phyloP scores from a whole-genome alignment of 2,329 filamentous ascomycete genomes.

The Aspergillus sp. region DNA sequence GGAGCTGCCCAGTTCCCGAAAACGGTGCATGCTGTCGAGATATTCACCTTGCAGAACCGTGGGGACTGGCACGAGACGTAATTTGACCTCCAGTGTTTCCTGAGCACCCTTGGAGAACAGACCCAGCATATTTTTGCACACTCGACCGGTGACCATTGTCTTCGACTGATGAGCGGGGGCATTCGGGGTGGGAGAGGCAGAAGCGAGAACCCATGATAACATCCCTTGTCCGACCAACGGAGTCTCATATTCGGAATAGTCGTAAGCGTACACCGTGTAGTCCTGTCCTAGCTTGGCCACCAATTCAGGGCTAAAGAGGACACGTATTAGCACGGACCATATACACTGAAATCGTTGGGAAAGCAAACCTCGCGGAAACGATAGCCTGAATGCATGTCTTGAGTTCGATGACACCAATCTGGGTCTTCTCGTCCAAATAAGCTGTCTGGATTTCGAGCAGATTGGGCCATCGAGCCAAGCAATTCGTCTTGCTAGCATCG shows the following conservation, averaged over 20 bases:
- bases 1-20: slow-evolving; percentile 50
- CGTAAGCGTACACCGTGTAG: slow-evolving; percentile 94
- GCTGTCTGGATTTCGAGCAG: slow-evolving; percentile 72
- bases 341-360: background rate
- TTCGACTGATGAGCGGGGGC: slow-evolving; percentile 54
- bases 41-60: slow-evolving; percentile 56
- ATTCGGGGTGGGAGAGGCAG: slow-evolving; percentile 49
- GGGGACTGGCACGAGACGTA: slow-evolving; percentile 73
- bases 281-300: slow-evolving; percentile 64
- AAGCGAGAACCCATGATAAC: slow-evolving; percentile 71
- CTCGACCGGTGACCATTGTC: slow-evolving; percentile 70
- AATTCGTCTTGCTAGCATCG: slow-evolving; percentile 76
- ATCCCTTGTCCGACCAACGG: slow-evolving; percentile 93
- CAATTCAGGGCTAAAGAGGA: slow-evolving; percentile 66
- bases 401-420: slow-evolving; percentile 82
- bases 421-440: slow-evolving; percentile 65
- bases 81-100: slow-evolving; percentile 86
- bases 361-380: slow-evolving; percentile 49
- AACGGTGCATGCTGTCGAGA: slow-evolving; percentile 52
- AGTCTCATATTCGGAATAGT: slow-evolving; percentile 90
- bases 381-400: slow-evolving; percentile 81
- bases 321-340: slow-evolving; percentile 3
- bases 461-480: slow-evolving; percentile 76
- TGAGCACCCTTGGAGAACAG: slow-evolving; percentile 71
- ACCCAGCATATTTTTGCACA: slow-evolving; percentile 76